phyloP scores from a whole-genome alignment of 345 rosid species.

The Viola odorata region DNA sequence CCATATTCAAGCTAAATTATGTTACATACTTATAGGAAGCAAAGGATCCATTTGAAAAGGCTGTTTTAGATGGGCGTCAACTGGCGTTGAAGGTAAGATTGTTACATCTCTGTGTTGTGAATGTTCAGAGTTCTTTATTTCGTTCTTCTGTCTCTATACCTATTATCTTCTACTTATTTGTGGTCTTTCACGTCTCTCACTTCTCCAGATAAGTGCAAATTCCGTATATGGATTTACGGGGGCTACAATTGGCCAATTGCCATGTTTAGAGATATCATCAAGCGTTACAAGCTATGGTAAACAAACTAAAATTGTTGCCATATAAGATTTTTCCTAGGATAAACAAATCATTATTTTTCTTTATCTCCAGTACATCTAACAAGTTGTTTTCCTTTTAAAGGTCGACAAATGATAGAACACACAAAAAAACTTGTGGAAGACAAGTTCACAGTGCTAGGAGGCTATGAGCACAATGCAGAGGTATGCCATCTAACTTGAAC shows the following conservation, averaged over 20 bases:
- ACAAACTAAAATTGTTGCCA: not conserved
- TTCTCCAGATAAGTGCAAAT: constrained; percentile 82
- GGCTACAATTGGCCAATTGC: constrained; percentile 88
- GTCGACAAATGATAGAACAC: constrained; percentile 98
- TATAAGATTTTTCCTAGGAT: not conserved
- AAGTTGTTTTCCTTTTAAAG: constrained; percentile 38
- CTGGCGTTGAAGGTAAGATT: constrained; percentile 77
- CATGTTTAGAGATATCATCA: constrained; percentile 93
- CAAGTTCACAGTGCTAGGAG: constrained; percentile 64
- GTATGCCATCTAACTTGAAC: constrained; percentile 27
- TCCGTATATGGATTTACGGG: constrained; percentile 98
- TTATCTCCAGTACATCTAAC: constrained; percentile 20
- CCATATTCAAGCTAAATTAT: constrained; percentile 1
- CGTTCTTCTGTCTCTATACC: not conserved
- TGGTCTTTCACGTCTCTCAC: constrained; percentile 15
- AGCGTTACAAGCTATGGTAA: constrained; percentile 99
- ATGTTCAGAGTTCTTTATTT: not conserved
- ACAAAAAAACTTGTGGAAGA: constrained; percentile 87
- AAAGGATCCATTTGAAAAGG: constrained; percentile 92
- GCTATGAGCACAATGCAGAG: constrained; percentile 86
- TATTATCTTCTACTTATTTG: not conserved
- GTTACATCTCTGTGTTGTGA: not conserved
- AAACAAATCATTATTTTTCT: not conserved
- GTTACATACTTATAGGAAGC: constrained; percentile 59
- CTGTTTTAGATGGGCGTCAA: constrained; percentile 96